These are phyloP conservation scores for Rhizopus stolonifer DNA, from an alignment of 371 early-diverging fungal genomes.

Conservation along the genomic window DNA sequence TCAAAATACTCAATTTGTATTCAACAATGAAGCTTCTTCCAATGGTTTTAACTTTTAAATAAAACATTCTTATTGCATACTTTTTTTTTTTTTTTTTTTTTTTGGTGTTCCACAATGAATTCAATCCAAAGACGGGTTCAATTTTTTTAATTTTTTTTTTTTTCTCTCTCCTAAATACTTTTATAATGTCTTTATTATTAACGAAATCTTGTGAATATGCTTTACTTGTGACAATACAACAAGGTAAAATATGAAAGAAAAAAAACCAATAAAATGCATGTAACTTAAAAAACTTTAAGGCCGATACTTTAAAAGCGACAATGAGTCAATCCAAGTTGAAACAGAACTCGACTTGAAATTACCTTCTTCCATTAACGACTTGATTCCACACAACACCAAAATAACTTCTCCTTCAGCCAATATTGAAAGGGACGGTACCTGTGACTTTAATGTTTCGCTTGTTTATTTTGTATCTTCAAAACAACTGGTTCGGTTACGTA, in stretches of 20 bases:
- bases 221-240: conserved; percentile 41
- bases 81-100: too few species aligned
- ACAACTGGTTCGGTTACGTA: conserved; percentile 36
- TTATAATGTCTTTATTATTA: conserved; percentile 43
- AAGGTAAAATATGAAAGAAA: conserved; percentile 30
- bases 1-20: conserved; percentile 56
- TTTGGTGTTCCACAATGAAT: conserved; percentile 56
- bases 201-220: conserved; percentile 54
- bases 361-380: conserved; percentile 44
- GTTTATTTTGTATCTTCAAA: conserved; percentile 47
- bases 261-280: conserved; percentile 6
- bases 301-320: conserved; percentile 31
- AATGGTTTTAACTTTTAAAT: conserved; percentile 69
- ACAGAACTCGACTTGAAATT: conserved; percentile 43
- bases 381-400: conserved; percentile 43
- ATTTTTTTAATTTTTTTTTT: conserved; percentile 46
- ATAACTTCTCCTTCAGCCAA: conserved; percentile 30
- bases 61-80: conserved; percentile 51
- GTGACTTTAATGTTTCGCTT: conserved; percentile 32
- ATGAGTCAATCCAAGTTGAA: conserved; percentile 22
- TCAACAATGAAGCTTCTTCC: conserved; percentile 62
- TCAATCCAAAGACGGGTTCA: conserved; percentile 71
- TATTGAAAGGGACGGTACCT: conserved; percentile 26
- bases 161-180: not conserved
- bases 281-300: conserved; percentile 21